Evolutionary conservation across 768 basidiomycete species (phyloP), one percentile per base, ranked within the genome.

Genomic region (Suillus sp.): DNA sequence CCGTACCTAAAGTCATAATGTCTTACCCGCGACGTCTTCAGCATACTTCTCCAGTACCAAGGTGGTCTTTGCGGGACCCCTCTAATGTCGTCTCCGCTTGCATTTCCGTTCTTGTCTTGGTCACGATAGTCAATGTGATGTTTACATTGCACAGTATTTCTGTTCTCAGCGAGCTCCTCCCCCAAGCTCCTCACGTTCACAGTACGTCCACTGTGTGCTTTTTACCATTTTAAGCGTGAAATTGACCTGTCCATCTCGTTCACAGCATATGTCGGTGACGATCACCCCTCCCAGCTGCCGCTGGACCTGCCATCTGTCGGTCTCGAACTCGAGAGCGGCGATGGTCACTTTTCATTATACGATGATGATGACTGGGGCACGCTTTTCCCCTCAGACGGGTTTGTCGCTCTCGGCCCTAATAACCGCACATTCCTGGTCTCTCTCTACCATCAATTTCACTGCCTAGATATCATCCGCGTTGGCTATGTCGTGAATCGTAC

Each of bases 381-480:
- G 4, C 66, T 77, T 9, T 78, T 72, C 20, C 68, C 69, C 10
- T 77, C 76, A 2, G 70, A 70, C 25, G 77, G 76, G 2, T 78
- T 75, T 65, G 71, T 76, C 32, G 72, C 70, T 55, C 67, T 79
- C 9, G 78, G 78, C 30, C 71, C 76, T 0, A n/a, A 73, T 40
- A 65, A 76, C 61, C 72, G 73, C 53, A 68, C 77, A 1, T 77
- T 78, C 58, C 74, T 67, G 18, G 68, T 70, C 25, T 73, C 78
- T 37, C 77, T 83, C 66, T 83, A 79, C 71, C 83, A 84, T 68
- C 78, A 84, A 64, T 75, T 82, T 20, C 83, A 84, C 64, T 84
- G 83, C 60, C 66, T 84, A 16, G 74, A 78, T 54, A 64, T 74
- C 58, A 77, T 79, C 22, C 76, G 78, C 18, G 70, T 64, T 2